Conservation (phyloP, 495 filamentous ascomycete genomes). For the Aspergillus campestris region DNA sequence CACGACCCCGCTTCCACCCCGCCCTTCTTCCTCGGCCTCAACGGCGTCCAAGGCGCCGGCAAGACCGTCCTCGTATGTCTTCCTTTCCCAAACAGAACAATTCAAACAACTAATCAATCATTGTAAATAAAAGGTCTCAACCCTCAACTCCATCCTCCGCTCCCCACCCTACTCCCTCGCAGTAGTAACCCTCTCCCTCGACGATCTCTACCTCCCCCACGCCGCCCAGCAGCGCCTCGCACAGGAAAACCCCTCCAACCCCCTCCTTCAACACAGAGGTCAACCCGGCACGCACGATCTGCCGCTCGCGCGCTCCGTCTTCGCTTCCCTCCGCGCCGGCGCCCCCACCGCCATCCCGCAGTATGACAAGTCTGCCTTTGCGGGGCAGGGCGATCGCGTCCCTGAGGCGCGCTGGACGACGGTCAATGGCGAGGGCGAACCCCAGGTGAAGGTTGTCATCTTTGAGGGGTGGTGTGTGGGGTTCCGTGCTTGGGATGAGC, state of each 20-base stretch:
- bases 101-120: background rate
- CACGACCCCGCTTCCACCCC: constrained; percentile 30
- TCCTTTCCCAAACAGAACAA: background rate
- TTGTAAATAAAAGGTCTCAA: constrained; percentile 44
- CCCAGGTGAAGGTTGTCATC: constrained; percentile 53
- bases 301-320: constrained; percentile 50
- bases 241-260: constrained; percentile 54
- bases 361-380: constrained; percentile 78
- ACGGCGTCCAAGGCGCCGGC: constrained; percentile 74
- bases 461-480: constrained; percentile 93
- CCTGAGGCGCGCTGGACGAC: constrained; percentile 50
- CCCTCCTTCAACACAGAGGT: constrained; percentile 72
- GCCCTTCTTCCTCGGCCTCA: constrained; percentile 54
- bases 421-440: constrained; percentile 48
- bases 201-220: constrained; percentile 83
- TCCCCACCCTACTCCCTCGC: constrained; percentile 57
- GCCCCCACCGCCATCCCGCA: constrained; percentile 54
- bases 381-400: constrained; percentile 71
- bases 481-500: constrained; percentile 56
- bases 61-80: constrained; percentile 73
- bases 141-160: constrained; percentile 56
- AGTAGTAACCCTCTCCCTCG: constrained; percentile 75
- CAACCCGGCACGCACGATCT: constrained; percentile 85
- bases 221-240: constrained; percentile 61
- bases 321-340: constrained; percentile 49